Evolutionary conservation across 495 filamentous ascomycete species (phyloP), one percentile per base, ranked within the genome.

Genomic region (Neurospora discreta): DNA sequence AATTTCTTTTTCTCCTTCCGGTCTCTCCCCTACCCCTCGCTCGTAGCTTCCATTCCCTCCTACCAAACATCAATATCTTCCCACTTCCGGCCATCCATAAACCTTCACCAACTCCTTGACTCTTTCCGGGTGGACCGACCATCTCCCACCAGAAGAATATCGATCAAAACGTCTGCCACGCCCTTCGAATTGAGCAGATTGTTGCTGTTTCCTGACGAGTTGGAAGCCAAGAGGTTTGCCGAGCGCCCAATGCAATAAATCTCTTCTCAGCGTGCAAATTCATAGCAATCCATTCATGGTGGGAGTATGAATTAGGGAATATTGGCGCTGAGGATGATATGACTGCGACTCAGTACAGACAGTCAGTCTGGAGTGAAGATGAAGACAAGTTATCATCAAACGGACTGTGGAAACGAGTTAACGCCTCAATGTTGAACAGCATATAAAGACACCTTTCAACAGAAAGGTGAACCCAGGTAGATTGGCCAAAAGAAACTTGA

Each of bases 221-320:
- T 33, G 36, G 44, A 69, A 52, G 26, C 23, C 71, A 41, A 72
- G 18, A 30, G 11, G 74, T 80, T 88, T 3, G 83, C 86, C 73
- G 85, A 84, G 0, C 84, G 78, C 0, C 86, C 86, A 39, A 88
- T 84, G 1, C 83, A 83, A 0, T 86, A 77, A 74, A 82, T 82
- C 73, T 88, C 86, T 3, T 82, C 84, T 23, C 85, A 76, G 10
- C 83, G 79, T 3, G 85, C 85, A 72, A 85, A 87, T 60, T 87
- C 86, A 52, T 83, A 87, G 36, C 82, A 84, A 72, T 88, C 86
- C 71, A 86, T 82, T 86, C 86, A 87, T 39, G 83, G 80, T 0
- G 86, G 84, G 1, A 87, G 80, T 4, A 88, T 75, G 2, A 88
- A 79, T 68, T 87, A 85, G 3, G 86, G 84, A 7, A 84, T 79